Conservation (phyloP, 495 filamentous ascomycete species). For the Choiromyces venosus region DNA sequence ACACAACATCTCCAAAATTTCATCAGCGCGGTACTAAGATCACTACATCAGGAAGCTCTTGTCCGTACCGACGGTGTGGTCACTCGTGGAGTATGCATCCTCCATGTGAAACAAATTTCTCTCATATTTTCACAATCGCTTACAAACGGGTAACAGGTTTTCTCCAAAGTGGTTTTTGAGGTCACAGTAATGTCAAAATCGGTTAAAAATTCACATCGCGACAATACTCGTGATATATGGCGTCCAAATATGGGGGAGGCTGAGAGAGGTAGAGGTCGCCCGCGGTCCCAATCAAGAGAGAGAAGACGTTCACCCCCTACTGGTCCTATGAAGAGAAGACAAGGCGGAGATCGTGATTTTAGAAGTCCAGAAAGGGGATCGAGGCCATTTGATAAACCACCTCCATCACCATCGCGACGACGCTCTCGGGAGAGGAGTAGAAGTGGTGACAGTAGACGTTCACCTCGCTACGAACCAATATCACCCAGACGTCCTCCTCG, state of each 20-base stretch:
- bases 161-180: neutral
- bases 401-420: slow-evolving; percentile 24
- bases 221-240: slow-evolving; percentile 33
- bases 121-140: neutral
- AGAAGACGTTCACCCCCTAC: slow-evolving; percentile 35
- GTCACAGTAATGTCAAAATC: neutral
- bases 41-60: neutral
- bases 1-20: neutral
- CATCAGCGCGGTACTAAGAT: neutral
- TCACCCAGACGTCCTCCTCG: slow-evolving; percentile 35
- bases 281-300: slow-evolving; percentile 36
- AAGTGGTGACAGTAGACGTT: slow-evolving; percentile 37
- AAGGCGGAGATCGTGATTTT: slow-evolving; percentile 35
- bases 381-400: slow-evolving; percentile 34
- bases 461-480: slow-evolving; percentile 28
- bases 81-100: neutral
- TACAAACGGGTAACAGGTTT: neutral
- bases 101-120: neutral
- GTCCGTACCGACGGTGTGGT: neutral
- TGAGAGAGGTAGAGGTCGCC: slow-evolving; percentile 35
- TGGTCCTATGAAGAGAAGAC: slow-evolving; percentile 26
- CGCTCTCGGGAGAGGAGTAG: slow-evolving; percentile 39
- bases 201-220: slow-evolving; percentile 16
- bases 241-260: slow-evolving; percentile 31
- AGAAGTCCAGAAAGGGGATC: slow-evolving; percentile 29